Conservation (phyloP, 306 rosid species). For the Trifolium repens region DNA sequence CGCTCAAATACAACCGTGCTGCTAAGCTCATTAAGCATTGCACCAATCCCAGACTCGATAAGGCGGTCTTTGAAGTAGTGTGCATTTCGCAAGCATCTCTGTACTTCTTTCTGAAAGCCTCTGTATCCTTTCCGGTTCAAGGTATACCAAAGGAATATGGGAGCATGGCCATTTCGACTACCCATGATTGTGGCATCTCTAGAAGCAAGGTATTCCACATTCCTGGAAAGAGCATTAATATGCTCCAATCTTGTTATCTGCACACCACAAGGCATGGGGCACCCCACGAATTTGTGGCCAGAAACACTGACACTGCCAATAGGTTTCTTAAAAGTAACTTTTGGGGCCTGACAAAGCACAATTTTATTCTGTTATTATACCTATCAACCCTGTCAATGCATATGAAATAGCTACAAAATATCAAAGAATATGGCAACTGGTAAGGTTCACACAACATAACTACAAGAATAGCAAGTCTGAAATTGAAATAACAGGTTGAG, state of each 20-base stretch:
- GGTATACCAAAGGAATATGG: slow-evolving; percentile 68
- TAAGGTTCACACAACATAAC: slow-evolving; percentile 4
- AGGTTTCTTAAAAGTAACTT: slow-evolving; percentile 61
- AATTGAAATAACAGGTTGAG: not conserved
- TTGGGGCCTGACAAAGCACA: slow-evolving; percentile 57
- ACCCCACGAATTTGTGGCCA: slow-evolving; percentile 67
- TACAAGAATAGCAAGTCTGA: slow-evolving; percentile 29
- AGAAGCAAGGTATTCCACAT: slow-evolving; percentile 64
- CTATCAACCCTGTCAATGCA: not conserved
- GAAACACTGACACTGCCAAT: slow-evolving; percentile 67
- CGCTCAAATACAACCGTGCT: slow-evolving; percentile 67
- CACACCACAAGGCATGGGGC: slow-evolving; percentile 70
- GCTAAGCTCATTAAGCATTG: slow-evolving; percentile 65
- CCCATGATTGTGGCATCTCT: slow-evolving; percentile 69
- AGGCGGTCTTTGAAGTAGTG: slow-evolving; percentile 59
- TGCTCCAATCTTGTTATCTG: slow-evolving; percentile 60
- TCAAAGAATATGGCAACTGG: not conserved
- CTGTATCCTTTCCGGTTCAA: slow-evolving; percentile 60
- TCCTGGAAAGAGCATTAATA: slow-evolving; percentile 55
- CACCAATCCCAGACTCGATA: slow-evolving; percentile 53
- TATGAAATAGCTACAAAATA: not conserved
- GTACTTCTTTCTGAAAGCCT: slow-evolving; percentile 67
- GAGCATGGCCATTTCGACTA: slow-evolving; percentile 66
- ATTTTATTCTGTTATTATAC: not conserved
- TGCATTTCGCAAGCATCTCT: slow-evolving; percentile 60